Percentiles rank a stretch among this genome's conserved stretches.
Conservation (phyloP, 768 basidiomycete species). For the Boletus subparvulus region DNA sequence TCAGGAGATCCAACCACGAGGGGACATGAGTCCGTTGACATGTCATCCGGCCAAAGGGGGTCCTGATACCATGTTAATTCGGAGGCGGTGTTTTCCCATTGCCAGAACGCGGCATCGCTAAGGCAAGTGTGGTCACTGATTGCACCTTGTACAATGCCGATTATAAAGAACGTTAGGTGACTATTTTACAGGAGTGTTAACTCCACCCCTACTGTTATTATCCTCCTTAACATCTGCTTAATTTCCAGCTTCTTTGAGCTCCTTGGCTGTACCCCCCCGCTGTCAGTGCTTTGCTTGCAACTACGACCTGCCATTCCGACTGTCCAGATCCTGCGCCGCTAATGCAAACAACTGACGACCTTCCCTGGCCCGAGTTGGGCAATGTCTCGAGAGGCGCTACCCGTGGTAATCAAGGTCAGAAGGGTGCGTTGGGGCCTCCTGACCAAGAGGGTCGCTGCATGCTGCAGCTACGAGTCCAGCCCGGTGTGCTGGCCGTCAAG, state of each 20-base stretch:
- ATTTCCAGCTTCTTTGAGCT: conserved; percentile 10
- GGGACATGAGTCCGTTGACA: conserved; percentile 36
- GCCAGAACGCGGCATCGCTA: conserved; percentile 37
- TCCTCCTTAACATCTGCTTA: conserved; percentile 21
- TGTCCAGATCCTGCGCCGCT: conserved; percentile 5
- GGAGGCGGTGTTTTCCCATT: conserved; percentile 30
- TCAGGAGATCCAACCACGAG: conserved; percentile 27
- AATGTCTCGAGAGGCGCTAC: conserved; percentile 84
- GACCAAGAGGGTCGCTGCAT: conserved; percentile 74
- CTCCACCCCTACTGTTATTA: conserved; percentile 35
- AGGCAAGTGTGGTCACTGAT: conserved; percentile 25
- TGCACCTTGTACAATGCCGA: conserved; percentile 32
- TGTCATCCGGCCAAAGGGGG: conserved; percentile 33
- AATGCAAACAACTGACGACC: conserved; percentile 61
- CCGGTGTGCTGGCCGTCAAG: conserved; percentile 74
- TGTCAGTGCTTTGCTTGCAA: conserved; percentile 4
- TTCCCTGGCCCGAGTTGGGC: conserved; percentile 84
- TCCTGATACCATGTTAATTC: conserved; percentile 30
- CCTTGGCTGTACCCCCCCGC: conserved; percentile 16
- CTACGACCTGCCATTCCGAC: conserved; percentile 5
- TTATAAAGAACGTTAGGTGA: conserved; percentile 37
- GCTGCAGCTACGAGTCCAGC: conserved; percentile 80
- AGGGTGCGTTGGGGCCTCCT: conserved; percentile 69
- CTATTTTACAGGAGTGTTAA: conserved; percentile 38
- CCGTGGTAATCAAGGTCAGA: conserved; percentile 83